These are phyloP conservation scores for Wakefieldia striispora DNA, from an alignment of 768 basidiomycete species.

Conservation along the genomic window DNA sequence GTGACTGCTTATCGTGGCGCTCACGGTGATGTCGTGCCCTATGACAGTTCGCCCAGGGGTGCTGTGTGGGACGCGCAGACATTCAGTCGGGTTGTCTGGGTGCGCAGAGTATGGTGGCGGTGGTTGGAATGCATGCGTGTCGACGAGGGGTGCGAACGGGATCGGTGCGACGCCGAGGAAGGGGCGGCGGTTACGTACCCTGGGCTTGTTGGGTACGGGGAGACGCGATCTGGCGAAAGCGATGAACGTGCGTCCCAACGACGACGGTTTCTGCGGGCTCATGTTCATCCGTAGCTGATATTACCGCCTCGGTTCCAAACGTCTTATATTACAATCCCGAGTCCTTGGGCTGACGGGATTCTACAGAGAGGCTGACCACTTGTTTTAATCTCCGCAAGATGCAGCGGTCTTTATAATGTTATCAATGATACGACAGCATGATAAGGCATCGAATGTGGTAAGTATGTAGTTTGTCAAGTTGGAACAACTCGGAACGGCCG, in stretches of 20 bases:
- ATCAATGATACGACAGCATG: too few relatives aligned
- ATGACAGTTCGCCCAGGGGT: conserved; percentile 14
- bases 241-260: conserved; percentile 19
- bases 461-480: too few relatives aligned
- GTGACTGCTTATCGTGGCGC: not conserved
- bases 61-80: conserved; percentile 27
- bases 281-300: not conserved
- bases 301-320: too few relatives aligned
- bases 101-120: conserved; percentile 22
- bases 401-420: too few relatives aligned
- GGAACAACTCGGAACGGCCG: too few relatives aligned
- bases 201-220: conserved; percentile 19
- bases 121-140: conserved; percentile 25
- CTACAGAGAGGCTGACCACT: too few relatives aligned
- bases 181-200: conserved; percentile 6
- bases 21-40: not conserved
- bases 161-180: conserved; percentile 17
- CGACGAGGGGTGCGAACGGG: conserved; percentile 29
- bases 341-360: too few relatives aligned
- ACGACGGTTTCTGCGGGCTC: conserved; percentile 9
- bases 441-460: too few relatives aligned
- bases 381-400: not conserved
- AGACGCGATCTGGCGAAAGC: conserved; percentile 25
- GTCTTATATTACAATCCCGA: too few relatives aligned
- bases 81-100: conserved; percentile 6